Evolutionary conservation across 2,329 filamentous ascomycete genomes (phyloP).

Genomic region (Xylariales sp.): DNA sequence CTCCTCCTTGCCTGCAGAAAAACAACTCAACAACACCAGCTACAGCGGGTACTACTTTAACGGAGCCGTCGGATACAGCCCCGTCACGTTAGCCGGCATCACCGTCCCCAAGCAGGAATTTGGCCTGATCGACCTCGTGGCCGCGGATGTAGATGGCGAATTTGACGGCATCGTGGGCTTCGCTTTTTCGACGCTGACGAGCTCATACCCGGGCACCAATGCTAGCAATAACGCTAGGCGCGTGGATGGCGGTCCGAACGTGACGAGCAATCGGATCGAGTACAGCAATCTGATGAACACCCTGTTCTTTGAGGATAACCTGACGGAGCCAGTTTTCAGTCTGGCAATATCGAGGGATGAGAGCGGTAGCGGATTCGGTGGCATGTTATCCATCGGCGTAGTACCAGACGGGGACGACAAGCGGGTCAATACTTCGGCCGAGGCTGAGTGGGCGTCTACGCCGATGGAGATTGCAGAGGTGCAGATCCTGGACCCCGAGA

Average conservation of each 20-base stretch:
- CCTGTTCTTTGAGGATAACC: slow-evolving; percentile 39
- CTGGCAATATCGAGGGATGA: slow-evolving; percentile 38
- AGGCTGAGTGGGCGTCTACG: neutral
- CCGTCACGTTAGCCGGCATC: slow-evolving; percentile 40
- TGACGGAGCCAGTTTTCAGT: slow-evolving; percentile 41
- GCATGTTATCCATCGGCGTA: slow-evolving; percentile 26
- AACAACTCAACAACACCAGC: too few relatives aligned
- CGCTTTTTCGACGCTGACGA: neutral
- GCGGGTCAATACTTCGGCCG: too few relatives aligned
- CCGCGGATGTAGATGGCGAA: slow-evolving; percentile 29
- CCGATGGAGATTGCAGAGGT: neutral
- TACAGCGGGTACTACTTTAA: too few relatives aligned
- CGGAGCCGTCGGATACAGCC: slow-evolving; percentile 30
- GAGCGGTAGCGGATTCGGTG: slow-evolving; percentile 44
- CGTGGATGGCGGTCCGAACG: neutral
- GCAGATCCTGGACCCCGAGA: neutral
- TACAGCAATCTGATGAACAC: slow-evolving; percentile 48
- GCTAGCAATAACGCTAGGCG: too few relatives aligned
- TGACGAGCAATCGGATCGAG: too few relatives aligned
- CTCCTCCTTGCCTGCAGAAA: too few relatives aligned
- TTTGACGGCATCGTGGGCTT: neutral
- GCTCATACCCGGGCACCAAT: neutral
- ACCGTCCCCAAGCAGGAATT: slow-evolving; percentile 39
- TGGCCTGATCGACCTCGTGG: slow-evolving; percentile 38
- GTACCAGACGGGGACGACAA: neutral